phyloP scores from a whole-genome alignment of 1,284 basidiomycete genomes.

The Amylostereum areolatum region DNA sequence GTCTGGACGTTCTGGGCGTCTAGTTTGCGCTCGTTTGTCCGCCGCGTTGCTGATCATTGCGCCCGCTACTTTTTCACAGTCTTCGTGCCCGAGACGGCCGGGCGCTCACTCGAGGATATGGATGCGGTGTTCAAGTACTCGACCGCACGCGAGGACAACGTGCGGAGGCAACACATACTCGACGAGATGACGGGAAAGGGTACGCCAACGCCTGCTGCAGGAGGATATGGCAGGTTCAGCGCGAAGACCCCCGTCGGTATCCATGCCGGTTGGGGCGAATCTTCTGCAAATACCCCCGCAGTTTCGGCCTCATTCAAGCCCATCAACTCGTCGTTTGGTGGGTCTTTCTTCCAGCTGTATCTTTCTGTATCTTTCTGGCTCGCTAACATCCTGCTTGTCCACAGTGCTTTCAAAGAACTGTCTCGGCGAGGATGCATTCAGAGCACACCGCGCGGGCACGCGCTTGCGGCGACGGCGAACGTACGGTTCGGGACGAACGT shows the following conservation, averaged over 20 bases:
- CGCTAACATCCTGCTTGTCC: too few species aligned
- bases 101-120: too few species aligned
- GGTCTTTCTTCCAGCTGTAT: constrained; percentile 6
- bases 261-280: constrained; percentile 13
- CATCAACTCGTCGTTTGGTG: constrained; percentile 4
- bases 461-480: constrained; percentile 31
- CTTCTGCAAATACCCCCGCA: constrained; percentile 13
- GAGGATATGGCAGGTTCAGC: constrained; percentile 10
- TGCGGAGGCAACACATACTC: too few species aligned
- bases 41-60: too few species aligned
- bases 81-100: too few species aligned
- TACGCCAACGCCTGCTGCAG: constrained; percentile 38
- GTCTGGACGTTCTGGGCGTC: too few species aligned
- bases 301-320: constrained; percentile 5
- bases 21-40: too few species aligned
- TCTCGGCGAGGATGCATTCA: constrained; percentile 39
- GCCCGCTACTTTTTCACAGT: too few species aligned
- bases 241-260: constrained; percentile 30
- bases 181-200: too few species aligned
- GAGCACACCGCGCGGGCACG: constrained; percentile 35
- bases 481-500: constrained; percentile 23
- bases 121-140: too few species aligned
- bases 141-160: too few species aligned
- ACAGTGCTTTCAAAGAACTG: constrained; percentile 25
- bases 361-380: too few species aligned